Conservation (phyloP, 2,329 filamentous ascomycete species). For the Fusarium irregulare region DNA sequence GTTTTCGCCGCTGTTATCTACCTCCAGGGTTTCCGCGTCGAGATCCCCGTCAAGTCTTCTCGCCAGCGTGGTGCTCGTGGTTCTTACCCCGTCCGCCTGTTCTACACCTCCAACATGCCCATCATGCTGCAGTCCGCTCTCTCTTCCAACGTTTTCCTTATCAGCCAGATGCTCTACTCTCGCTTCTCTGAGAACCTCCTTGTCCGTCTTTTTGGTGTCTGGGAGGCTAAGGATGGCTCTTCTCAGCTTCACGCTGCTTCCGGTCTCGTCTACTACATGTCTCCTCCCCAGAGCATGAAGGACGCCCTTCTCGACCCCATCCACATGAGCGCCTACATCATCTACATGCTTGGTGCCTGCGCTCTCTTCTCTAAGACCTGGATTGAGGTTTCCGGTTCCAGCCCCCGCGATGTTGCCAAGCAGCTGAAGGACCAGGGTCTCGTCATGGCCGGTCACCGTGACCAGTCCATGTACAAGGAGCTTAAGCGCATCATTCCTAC, state of each 20-base stretch:
- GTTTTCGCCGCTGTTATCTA: conserved; percentile 99
- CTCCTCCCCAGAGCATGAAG: conserved; percentile 95
- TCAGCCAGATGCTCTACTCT: conserved; percentile 99
- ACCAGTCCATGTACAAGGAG: conserved; percentile 99
- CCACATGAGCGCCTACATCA: conserved; percentile 94
- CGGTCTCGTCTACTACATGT: conserved; percentile 99
- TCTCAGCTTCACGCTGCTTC: conserved; percentile 94
- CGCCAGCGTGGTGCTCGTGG: conserved; percentile 98
- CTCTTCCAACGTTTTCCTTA: conserved; percentile 98
- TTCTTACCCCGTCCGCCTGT: conserved; percentile 97
- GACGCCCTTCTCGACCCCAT: conserved; percentile 97
- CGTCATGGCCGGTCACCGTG: conserved; percentile 99
- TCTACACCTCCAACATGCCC: conserved; percentile 99
- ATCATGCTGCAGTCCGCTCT: conserved; percentile 99
- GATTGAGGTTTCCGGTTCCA: conserved; percentile 99
- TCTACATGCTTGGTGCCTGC: conserved; percentile 98
- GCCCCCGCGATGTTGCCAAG: conserved; percentile 98
- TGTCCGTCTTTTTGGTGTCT: conserved; percentile 96
- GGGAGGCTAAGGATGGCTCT: conserved; percentile 96
- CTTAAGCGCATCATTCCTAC: conserved; percentile 99
- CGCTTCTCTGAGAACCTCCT: conserved; percentile 99
- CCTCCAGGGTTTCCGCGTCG: conserved; percentile 98
- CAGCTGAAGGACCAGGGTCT: conserved; percentile 99
- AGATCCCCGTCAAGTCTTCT: conserved; percentile 99
- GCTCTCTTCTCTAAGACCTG: conserved; percentile 99